Evolutionary conservation across 768 basidiomycete genomes (phyloP), one percentile per base, ranked within the genome.

Genomic region (Collybia mongolica): DNA sequence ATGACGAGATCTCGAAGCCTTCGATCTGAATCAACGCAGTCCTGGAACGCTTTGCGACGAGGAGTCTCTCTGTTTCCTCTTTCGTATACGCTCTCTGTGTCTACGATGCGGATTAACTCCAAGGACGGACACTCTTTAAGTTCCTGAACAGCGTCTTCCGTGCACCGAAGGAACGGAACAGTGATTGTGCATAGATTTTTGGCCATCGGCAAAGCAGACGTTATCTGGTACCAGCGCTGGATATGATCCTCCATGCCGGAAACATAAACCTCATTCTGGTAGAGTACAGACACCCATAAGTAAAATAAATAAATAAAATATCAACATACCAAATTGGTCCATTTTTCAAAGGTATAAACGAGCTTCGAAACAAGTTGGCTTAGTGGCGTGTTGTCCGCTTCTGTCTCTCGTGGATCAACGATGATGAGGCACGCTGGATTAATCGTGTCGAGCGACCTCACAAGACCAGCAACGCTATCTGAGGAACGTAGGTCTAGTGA

Each of bases 381-480:
- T 9, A 24, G 18, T 7, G 22, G 42, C 23, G 28, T 12, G 20
- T 43, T 43, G 23, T 14, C 11, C 22, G 12, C 2, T 20, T 20
- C 24, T 32, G 14, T 32, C 19, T 44, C 26, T 28, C n/a, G 9
- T 26, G 19, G 24, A 20, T 17, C 24, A 9, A 44, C 26, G 19
- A 44, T 11, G 43, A 44, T 24, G 2, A 44, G 8, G 26, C 26
- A 35, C 9, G 12, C 19, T 1, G 53, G 56, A 15, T 54, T 46
- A 41, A 57, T 47, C n/a, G 28, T 24, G 3, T 36, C 23, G 35
- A 57, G 46, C 26, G 43, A 48, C n/a, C 24, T 37, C 37, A 48
- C 53, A 14, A 54, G 39, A 18, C 48, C 52, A 7, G 39, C 18
- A 29, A 51, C 49, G 42, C 35, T 51, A n/a, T 57, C 56, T 1